Evolutionary conservation across 345 rosid genomes (phyloP).

Genomic region (Excoecaria agallocha): DNA sequence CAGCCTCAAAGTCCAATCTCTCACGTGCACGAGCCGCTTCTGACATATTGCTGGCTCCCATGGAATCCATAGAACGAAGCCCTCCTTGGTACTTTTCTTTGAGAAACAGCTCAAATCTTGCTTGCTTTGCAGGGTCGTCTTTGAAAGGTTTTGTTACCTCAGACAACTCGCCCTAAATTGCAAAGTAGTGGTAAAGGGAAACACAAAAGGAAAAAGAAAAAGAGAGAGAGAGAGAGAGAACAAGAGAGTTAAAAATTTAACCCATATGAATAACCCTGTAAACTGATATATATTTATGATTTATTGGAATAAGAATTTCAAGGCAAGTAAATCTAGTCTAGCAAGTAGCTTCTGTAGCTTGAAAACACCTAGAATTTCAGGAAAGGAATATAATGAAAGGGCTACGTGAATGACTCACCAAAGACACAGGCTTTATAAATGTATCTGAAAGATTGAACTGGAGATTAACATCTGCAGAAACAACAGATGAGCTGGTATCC

Average conservation of each 20-base stretch:
- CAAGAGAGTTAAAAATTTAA: background rate
- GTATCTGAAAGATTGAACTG: constrained; percentile 78
- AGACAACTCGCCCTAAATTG: constrained; percentile 50
- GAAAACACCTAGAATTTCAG: constrained; percentile 2
- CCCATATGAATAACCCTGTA: background rate
- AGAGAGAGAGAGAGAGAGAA: background rate
- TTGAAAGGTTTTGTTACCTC: constrained; percentile 74
- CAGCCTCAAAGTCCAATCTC: constrained; percentile 94
- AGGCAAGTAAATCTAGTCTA: background rate
- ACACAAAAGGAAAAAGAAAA: background rate
- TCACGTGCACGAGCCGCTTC: constrained; percentile 94
- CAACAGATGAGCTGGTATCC: constrained; percentile 40
- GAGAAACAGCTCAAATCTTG: constrained; percentile 87
- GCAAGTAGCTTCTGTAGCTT: background rate
- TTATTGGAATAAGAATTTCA: background rate
- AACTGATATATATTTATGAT: background rate
- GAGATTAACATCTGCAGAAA: constrained; percentile 56
- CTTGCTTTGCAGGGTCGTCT: constrained; percentile 84
- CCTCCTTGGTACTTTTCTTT: constrained; percentile 92
- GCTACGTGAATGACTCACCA: constrained; percentile 50
- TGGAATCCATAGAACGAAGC: constrained; percentile 57
- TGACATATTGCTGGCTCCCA: constrained; percentile 61
- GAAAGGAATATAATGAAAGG: background rate
- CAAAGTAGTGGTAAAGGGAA: constrained; percentile 3
- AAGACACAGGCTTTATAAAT: constrained; percentile 65